These are phyloP conservation scores for Cutaneotrichosporon sp. DNA, from an alignment of 1,284 basidiomycete species.

Conservation along the genomic window DNA sequence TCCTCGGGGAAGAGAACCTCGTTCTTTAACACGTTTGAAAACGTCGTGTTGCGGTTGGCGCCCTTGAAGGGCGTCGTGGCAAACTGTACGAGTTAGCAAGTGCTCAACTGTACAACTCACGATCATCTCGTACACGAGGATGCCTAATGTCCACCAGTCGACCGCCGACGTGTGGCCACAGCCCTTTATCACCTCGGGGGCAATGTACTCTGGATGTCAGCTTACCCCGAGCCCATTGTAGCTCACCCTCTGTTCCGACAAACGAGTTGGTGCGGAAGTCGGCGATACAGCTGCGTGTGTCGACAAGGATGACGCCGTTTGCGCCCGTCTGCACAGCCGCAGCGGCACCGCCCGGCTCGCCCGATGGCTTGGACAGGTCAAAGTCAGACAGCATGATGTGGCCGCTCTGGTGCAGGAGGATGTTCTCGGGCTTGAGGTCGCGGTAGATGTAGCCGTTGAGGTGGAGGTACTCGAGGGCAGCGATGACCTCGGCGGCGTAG, in stretches of 20 bases:
- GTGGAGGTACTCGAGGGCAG: conserved; percentile 97
- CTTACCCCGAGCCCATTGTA: too few species aligned
- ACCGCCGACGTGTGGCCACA: conserved; percentile 97
- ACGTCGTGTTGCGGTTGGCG: conserved; percentile 88
- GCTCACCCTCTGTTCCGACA: conserved; percentile 76
- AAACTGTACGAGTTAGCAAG: conserved; percentile 61
- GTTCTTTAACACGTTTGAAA: conserved; percentile 88
- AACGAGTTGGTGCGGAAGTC: conserved; percentile 99
- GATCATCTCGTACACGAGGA: conserved; percentile 99
- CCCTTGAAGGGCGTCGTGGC: conserved; percentile 99
- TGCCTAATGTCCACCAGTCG: conserved; percentile 99
- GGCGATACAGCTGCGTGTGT: conserved; percentile 95
- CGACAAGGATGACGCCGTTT: conserved; percentile 80
- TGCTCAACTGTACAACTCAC: conserved; percentile 67
- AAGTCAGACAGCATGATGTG: conserved; percentile 99
- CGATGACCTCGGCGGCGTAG: conserved; percentile 98
- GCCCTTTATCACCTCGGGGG: conserved; percentile 97
- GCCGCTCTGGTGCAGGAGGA: conserved; percentile 95
- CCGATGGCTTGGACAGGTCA: conserved; percentile 95
- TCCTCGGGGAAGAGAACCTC: conserved; percentile 86
- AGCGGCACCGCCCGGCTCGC: conserved; percentile 80
- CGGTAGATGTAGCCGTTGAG: conserved; percentile 99
- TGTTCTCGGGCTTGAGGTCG: conserved; percentile 99
- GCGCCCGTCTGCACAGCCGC: conserved; percentile 83
- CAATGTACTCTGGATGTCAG: conserved; percentile 79